These are phyloP conservation scores for Amanita subjunquillea DNA, from an alignment of 768 basidiomycete species.

Conservation along the genomic window DNA sequence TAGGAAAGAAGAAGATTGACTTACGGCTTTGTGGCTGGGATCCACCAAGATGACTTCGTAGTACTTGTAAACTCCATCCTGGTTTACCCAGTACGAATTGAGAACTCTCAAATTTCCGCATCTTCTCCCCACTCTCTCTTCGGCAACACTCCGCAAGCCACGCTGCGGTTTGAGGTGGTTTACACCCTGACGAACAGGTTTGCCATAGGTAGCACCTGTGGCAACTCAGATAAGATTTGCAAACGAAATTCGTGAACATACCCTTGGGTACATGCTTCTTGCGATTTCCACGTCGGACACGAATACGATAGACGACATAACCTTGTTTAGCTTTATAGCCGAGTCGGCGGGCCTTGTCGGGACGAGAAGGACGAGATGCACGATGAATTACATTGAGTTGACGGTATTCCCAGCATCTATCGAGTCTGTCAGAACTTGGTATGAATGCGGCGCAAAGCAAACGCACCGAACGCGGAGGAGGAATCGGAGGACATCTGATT, in stretches of 20 bases:
- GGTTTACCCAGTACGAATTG: conserved; percentile 99
- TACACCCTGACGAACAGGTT: conserved; percentile 98
- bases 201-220: conserved; percentile 93
- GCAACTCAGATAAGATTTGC: neutral
- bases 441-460: neutral
- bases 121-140: conserved; percentile 94
- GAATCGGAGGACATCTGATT: conserved; percentile 95
- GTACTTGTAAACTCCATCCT: conserved; percentile 98
- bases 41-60: conserved; percentile 99
- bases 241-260: conserved; percentile 20
- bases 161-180: conserved; percentile 99
- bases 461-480: conserved; percentile 89
- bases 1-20: conserved; percentile 15
- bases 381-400: conserved; percentile 98
- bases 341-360: conserved; percentile 96
- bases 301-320: conserved; percentile 94
- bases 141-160: conserved; percentile 84
- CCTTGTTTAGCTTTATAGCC: conserved; percentile 99
- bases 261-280: conserved; percentile 99
- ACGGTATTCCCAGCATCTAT: conserved; percentile 96
- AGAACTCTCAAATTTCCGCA: conserved; percentile 95
- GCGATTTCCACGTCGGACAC: conserved; percentile 96
- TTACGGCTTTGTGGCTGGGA: conserved; percentile 85
- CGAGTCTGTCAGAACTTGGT: neutral
- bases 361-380: conserved; percentile 94